Evolutionary conservation across 495 filamentous ascomycete species (phyloP).

Genomic region (Aspergillus avenaceus): DNA sequence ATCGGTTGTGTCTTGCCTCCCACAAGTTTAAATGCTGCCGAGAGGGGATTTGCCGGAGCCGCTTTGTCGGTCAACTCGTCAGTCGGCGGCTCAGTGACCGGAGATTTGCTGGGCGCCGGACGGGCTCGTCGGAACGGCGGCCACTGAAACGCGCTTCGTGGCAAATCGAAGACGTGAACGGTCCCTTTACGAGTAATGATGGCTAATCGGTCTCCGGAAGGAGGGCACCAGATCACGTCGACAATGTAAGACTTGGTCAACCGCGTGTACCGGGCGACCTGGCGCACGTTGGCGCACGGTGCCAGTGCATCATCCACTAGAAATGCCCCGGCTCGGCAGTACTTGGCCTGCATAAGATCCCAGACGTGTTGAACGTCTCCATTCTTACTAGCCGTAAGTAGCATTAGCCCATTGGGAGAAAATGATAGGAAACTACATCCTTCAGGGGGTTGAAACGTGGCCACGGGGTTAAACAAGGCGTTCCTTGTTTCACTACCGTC

Average conservation of each 20-base stretch:
- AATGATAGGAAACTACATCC: constrained; percentile 93
- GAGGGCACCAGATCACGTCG: constrained; percentile 82
- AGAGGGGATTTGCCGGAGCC: constrained; percentile 56
- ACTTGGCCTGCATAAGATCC: constrained; percentile 72
- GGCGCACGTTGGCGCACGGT: constrained; percentile 57
- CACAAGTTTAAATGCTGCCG: constrained; percentile 57
- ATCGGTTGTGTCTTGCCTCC: constrained; percentile 56
- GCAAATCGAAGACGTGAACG: constrained; percentile 83
- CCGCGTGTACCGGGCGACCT: constrained; percentile 80
- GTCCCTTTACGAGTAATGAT: constrained; percentile 92
- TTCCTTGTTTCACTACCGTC: constrained; percentile 35
- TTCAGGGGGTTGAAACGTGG: constrained; percentile 74
- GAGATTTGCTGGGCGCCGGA: constrained; percentile 36
- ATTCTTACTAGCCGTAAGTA: constrained; percentile 87
- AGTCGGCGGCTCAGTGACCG: constrained; percentile 20
- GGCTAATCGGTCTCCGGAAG: constrained; percentile 74
- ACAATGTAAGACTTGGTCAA: constrained; percentile 87
- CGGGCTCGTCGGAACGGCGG: constrained; percentile 71
- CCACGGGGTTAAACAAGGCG: constrained; percentile 55
- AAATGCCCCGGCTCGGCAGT: constrained; percentile 39
- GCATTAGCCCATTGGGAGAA: constrained; percentile 73
- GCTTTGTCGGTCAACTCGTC: constrained; percentile 48
- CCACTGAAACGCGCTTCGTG: constrained; percentile 81
- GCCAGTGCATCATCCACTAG: constrained; percentile 31
- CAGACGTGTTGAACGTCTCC: constrained; percentile 90